Evolutionary conservation across 345 rosid species (phyloP).

Genomic region (Dimocarpus longan): DNA sequence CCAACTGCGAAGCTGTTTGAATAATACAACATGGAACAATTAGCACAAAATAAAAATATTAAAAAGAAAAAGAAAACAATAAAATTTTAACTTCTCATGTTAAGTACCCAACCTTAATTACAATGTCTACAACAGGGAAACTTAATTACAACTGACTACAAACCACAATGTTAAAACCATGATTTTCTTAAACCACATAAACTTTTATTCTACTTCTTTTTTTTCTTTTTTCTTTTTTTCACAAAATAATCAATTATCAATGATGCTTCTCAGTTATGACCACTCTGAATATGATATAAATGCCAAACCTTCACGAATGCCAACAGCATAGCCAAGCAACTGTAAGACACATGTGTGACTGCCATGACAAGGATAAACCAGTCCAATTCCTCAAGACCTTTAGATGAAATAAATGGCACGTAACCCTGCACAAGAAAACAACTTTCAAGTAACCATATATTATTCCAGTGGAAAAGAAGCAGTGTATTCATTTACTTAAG

Average conservation of each 20-base stretch:
- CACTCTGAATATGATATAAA: neutral
- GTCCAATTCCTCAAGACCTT: conserved; percentile 90
- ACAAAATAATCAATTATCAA: neutral
- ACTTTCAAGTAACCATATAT: conserved; percentile 5
- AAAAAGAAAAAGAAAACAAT: neutral
- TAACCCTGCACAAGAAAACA: conserved; percentile 53
- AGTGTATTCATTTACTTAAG: neutral
- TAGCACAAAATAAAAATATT: neutral
- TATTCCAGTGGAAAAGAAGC: conserved; percentile 9
- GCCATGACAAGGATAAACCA: conserved; percentile 99
- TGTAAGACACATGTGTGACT: conserved; percentile 84
- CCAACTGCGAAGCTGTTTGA: conserved; percentile 85
- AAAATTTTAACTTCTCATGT: neutral
- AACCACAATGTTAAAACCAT: neutral
- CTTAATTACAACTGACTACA: neutral
- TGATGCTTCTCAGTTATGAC: conserved; percentile 8
- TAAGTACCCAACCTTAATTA: neutral
- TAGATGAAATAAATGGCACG: conserved; percentile 89
- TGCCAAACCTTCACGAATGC: conserved; percentile 84
- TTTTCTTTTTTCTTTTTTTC: too few species aligned
- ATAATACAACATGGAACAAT: conserved; percentile 21
- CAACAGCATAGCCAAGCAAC: conserved; percentile 94
- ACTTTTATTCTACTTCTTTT: neutral
- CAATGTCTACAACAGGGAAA: neutral
- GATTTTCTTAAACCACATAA: conserved; percentile 8